Evolutionary conservation across 805 yeast genomes (phyloP), one percentile per base, ranked within the genome.

Genomic region (Dipodascus albidus): DNA sequence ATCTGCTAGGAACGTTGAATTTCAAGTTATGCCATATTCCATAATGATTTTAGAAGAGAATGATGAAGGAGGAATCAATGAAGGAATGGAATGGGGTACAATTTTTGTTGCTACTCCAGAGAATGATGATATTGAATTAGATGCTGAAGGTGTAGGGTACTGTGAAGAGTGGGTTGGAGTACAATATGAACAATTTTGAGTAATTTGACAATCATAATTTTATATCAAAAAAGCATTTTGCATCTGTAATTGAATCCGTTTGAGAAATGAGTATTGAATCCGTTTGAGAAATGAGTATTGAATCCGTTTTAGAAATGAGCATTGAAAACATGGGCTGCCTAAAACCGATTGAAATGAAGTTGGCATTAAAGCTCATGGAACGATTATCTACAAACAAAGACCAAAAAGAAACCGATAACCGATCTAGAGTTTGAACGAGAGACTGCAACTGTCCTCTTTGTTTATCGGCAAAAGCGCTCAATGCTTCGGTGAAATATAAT

Each of bases 81-180:
- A 80, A 35, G 97, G 98, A 11, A 91, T 91, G 95, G 95, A 91
- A 57, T 93, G 99, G 99, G 98, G 97, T 1, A 86, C 98, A 0
- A 85, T 93, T 27, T 70, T 87, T 23, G 85, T 91, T 1, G 87
- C 96, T 0, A 89, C 87, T 59, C 67, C 69, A 4, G 95, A 87
- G 63, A 79, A 71, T 56, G 68, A 73, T 15, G 83, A 88, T 3
- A 66, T 69, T 38, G 19, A 21, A 15, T 67, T 80, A 48, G 89
- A 85, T 57, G 76, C 70, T 4, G 72, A 80, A 54, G 78, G 79
- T 47, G 89, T 87, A n/a, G 96, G 87, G 0, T 87, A 87, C 61
- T 78, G 81, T 1, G 85, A 83, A 62, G 96, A 87, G 67, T 82
- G 80, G 78, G 82, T 81, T 50, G 91, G 86, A 33, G 91, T 87